These are phyloP conservation scores for Fraxinus platypoda DNA, from an alignment of 305 asterid species.

Conservation along the genomic window DNA sequence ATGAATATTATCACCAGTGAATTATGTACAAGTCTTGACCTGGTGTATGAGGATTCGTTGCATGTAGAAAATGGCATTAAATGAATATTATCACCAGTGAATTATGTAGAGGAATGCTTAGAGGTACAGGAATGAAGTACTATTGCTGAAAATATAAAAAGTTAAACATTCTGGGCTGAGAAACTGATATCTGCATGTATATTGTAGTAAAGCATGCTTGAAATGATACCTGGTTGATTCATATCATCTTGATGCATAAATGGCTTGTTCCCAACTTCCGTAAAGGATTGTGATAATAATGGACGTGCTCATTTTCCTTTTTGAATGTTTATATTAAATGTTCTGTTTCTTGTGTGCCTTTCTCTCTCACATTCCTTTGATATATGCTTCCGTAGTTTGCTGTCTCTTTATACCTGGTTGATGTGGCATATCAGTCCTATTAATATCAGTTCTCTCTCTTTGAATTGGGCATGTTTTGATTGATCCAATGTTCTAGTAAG, in stretches of 20 bases:
- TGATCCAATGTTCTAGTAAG: neutral
- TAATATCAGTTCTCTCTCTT: neutral
- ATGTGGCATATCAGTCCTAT: neutral
- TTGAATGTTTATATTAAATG: slow-evolving; percentile 13
- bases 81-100: neutral
- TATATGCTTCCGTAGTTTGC: neutral
- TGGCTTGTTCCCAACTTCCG: neutral
- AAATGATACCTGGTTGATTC: neutral
- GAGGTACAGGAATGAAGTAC: neutral
- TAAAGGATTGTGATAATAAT: neutral
- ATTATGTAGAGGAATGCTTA: slow-evolving; percentile 9
- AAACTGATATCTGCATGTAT: neutral
- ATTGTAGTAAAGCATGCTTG: neutral
- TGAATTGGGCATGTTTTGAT: slow-evolving; percentile 1
- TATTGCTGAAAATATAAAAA: neutral
- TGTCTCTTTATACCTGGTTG: neutral
- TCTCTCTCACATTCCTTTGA: neutral
- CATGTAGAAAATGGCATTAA: neutral
- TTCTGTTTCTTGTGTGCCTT: neutral
- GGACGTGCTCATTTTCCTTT: neutral
- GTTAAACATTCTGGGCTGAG: neutral
- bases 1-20: neutral
- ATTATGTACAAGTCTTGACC: neutral
- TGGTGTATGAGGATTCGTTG: neutral
- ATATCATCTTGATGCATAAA: neutral